Conservation (phyloP, 345 rosid species). For the Combretum micranthum region DNA sequence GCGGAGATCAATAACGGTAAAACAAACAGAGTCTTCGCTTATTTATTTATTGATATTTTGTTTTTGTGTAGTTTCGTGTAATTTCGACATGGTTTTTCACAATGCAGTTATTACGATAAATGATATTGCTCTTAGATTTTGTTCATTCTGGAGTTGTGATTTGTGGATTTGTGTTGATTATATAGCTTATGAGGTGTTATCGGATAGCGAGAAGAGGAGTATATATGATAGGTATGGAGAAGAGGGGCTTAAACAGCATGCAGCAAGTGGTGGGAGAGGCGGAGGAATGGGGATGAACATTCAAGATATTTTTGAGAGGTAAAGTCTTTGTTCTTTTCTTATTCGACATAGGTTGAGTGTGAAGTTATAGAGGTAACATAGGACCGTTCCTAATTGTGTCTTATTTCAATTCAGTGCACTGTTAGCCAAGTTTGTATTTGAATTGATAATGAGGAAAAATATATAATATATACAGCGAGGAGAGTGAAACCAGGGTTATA, state of each 20-base stretch:
- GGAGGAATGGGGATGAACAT: conserved; percentile 67
- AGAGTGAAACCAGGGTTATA: too few species aligned
- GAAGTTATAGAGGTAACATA: not conserved
- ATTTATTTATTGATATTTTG: not conserved
- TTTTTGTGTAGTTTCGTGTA: not conserved
- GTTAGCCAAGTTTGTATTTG: too few species aligned
- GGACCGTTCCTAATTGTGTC: not conserved
- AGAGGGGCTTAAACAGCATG: conserved; percentile 92
- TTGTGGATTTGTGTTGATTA: conserved; percentile 5
- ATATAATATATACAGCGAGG: too few species aligned
- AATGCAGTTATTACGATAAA: too few species aligned
- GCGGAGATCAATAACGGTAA: conserved; percentile 91
- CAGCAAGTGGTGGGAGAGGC: conserved; percentile 80
- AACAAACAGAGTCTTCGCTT: not conserved
- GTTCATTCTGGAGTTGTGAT: not conserved
- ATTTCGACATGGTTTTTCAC: not conserved
- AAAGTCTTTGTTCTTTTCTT: conserved; percentile 14
- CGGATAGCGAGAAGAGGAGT: conserved; percentile 81
- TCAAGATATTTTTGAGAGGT: conserved; percentile 57
- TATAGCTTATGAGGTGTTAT: conserved; percentile 91
- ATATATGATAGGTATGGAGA: conserved; percentile 89
- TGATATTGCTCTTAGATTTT: too few species aligned
- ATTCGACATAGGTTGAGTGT: not conserved
- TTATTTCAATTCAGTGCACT: too few species aligned
- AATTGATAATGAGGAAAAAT: too few species aligned